These are phyloP conservation scores for Diplodia seriata DNA, from an alignment of 2,329 filamentous ascomycete species.

Conservation along the genomic window DNA sequence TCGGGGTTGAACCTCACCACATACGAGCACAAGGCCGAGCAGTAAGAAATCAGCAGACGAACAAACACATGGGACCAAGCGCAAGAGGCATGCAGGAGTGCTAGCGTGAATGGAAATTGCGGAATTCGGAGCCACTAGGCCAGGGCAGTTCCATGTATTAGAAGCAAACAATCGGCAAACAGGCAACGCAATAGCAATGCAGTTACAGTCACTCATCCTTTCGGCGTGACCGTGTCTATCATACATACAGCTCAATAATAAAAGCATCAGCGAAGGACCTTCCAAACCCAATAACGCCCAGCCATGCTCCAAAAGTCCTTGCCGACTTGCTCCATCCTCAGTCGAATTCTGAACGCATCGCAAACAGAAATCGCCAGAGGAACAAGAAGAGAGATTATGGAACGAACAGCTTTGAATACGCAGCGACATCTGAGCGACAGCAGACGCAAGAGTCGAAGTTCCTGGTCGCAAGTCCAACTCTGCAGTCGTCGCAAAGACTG, in stretches of 20 bases:
- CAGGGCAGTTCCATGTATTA: not conserved
- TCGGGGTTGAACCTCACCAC: not conserved
- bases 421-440: constrained; percentile 84
- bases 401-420: constrained; percentile 90
- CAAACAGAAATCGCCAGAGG: no score
- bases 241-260: not conserved
- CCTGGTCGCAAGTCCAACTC: constrained; percentile 92
- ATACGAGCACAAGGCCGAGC: not conserved
- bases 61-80: not conserved
- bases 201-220: not conserved
- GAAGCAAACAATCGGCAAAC: not conserved
- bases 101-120: no score
- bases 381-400: constrained; percentile 57
- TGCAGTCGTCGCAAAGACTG: constrained; percentile 92
- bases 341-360: not conserved
- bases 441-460: constrained; percentile 98
- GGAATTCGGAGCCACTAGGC: no score
- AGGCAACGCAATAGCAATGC: not conserved
- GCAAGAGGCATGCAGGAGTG: not conserved
- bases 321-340: not conserved
- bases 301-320: not conserved
- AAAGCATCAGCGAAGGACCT: not conserved
- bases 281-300: not conserved
- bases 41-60: not conserved
- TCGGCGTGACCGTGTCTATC: not conserved